Evolutionary conservation across 495 filamentous ascomycete species (phyloP), one percentile per base, ranked within the genome.

Genomic region (Usnea hakonensis): DNA sequence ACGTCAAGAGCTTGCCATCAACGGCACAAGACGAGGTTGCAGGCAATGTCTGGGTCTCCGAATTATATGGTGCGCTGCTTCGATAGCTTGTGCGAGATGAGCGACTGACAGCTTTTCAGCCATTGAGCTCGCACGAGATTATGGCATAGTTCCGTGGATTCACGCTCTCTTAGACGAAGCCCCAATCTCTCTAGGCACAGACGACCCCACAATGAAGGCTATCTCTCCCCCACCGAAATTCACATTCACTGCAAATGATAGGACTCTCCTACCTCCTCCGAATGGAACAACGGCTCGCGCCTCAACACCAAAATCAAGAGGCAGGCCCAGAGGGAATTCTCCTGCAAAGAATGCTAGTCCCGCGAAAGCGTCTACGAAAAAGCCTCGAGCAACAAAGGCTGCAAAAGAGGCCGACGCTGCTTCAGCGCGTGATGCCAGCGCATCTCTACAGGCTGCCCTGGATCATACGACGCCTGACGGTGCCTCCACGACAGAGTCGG

Each of bases 31-130:
- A 97, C 65, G 94, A 98, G 76, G 91, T 94, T 33, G 94, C 94
- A 28, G 94, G 94, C 53, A 97, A 97, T 72, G 85, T 98, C 32
- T 98, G 94, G 94, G 93, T 97, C 59, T 83, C 89, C 37, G 91
- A 92, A 4, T 77, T 85, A 53, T 82, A 90, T 71, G 87, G 87
- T 90, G 84, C 70, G 30, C 58, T 62, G 53, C 21, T 46, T 19
- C 41, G 37, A 26, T 56, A 23, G 41, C 38, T 14, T 11, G 19
- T 52, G 33, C 35, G n/a, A 54, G 19, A 56, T 40, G 52, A 57
- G 64, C 62, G 37, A 41, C 61, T 67, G 36, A 68, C 65, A 62
- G 57, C 41, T 6, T 46, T 2, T n/a, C 61, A 90, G 95, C 94
- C 23, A 81, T 97, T 58, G 78, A 83, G 63, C 82, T 98, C 21